These are phyloP conservation scores for Monosporascus sp. DNA, from an alignment of 2,329 filamentous ascomycete genomes.

Conservation along the genomic window DNA sequence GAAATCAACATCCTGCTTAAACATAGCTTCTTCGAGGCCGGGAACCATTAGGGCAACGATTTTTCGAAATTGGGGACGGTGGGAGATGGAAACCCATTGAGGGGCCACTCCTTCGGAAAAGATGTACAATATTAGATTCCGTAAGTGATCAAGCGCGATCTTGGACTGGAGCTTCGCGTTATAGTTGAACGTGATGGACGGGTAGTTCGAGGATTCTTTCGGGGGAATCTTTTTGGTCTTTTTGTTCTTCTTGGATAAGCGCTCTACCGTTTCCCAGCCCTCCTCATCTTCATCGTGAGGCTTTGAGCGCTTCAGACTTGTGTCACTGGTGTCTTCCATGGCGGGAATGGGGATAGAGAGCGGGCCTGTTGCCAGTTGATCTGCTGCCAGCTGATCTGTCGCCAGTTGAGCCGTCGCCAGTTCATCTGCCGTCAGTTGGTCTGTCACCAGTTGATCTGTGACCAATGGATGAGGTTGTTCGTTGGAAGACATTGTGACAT, in stretches of 20 bases:
- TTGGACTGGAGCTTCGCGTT: conserved; percentile 55
- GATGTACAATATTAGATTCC: conserved; percentile 60
- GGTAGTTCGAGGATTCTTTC: conserved; percentile 51
- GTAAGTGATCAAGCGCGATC: conserved; percentile 58
- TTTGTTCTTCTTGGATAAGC: conserved; percentile 40
- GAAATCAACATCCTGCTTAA: conserved; percentile 56
- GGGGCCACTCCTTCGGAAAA: conserved; percentile 61
- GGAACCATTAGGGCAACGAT: conserved; percentile 90
- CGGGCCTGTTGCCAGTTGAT: neutral
- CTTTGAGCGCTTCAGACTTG: conserved; percentile 44
- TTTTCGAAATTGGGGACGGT: conserved; percentile 64
- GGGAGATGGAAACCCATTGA: conserved; percentile 59
- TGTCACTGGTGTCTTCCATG: conserved; percentile 7
- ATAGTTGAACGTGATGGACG: conserved; percentile 52
- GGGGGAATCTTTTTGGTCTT: conserved; percentile 58
- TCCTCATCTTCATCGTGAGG: conserved; percentile 39
- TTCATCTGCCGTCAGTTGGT: neutral
- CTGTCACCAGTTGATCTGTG: neutral
- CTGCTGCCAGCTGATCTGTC: neutral
- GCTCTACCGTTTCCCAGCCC: conserved; percentile 53
- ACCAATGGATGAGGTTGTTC: neutral
- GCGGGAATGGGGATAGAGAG: neutral
- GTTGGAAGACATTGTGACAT: neutral
- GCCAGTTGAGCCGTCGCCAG: neutral
- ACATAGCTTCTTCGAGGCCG: conserved; percentile 86